phyloP scores from a whole-genome alignment of 768 basidiomycete species.

The Termitomyces sp. region DNA sequence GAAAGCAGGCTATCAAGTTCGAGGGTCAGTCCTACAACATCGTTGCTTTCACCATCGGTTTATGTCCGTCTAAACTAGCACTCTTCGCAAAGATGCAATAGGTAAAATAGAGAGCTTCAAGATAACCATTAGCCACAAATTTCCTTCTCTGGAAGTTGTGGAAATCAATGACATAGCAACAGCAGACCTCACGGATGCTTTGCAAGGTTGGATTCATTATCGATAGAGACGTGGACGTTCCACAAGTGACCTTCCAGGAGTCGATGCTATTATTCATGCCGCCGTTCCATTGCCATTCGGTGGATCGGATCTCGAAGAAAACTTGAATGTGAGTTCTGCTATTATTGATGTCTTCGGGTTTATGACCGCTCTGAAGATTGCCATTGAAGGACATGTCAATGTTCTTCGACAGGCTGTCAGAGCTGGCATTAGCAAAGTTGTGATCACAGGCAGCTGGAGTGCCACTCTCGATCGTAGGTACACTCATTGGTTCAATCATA shows the following conservation, averaged over 20 bases:
- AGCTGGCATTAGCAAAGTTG: conserved; percentile 23
- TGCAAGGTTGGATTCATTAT: conserved; percentile 23
- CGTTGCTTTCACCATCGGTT: background rate
- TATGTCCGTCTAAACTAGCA: conserved; percentile 5
- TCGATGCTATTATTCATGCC: conserved; percentile 34
- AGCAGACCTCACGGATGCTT: conserved; percentile 35
- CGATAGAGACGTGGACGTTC: background rate
- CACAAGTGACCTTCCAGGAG: conserved; percentile 6
- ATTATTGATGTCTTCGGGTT: background rate
- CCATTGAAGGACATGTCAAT: conserved; percentile 28
- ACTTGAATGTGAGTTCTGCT: conserved; percentile 7
- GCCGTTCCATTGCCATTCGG: conserved; percentile 23
- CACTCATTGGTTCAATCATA: background rate
- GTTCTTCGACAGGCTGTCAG: conserved; percentile 29
- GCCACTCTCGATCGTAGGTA: conserved; percentile 16
- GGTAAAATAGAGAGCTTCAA: conserved; percentile 12
- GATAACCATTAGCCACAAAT: conserved; percentile 9
- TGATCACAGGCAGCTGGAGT: conserved; percentile 25
- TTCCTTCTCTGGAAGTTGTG: conserved; percentile 16
- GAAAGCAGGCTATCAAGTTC: conserved; percentile 19
- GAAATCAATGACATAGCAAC: conserved; percentile 15
- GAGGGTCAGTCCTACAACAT: conserved; percentile 11
- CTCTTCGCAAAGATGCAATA: conserved; percentile 6
- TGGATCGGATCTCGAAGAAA: conserved; percentile 11
- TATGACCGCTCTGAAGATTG: conserved; percentile 15